Percentiles rank a stretch among this genome's conserved stretches.
phyloP scores from a whole-genome alignment of 192 early-diverging fungal species.

The Piromyces finnis region DNA sequence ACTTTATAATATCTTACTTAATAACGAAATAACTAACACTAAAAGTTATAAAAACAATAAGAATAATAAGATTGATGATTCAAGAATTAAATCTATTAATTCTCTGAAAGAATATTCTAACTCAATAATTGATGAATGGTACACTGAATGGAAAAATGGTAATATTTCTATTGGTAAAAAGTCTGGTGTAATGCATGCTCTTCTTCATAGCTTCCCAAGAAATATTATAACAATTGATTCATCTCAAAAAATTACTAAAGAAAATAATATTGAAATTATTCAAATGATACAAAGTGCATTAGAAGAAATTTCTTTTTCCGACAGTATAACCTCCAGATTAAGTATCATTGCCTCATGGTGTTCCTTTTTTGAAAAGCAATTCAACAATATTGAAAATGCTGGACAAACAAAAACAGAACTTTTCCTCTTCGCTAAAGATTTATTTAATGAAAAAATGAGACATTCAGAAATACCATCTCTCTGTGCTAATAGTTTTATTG shows the following conservation, averaged over 20 bases:
- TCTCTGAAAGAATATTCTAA: neutral
- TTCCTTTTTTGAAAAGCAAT: neutral
- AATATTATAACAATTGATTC: neutral
- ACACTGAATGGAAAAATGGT: neutral
- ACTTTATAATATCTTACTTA: neutral
- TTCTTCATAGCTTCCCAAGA: neutral
- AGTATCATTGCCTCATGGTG: neutral
- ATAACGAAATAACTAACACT: neutral
- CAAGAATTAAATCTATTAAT: neutral
- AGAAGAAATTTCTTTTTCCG: neutral
- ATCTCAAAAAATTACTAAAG: neutral
- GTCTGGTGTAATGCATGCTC: neutral
- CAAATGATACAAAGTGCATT: neutral
- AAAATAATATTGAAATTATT: neutral
- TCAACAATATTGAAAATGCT: neutral
- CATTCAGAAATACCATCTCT: neutral
- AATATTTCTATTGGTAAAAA: neutral
- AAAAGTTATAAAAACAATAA: neutral
- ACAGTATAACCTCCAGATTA: neutral
- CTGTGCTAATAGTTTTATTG: neutral
- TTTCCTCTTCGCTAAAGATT: neutral
- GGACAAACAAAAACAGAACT: neutral
- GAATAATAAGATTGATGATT: neutral
- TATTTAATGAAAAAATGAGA: neutral
- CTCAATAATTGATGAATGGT: neutral